phyloP scores from a whole-genome alignment of 176 grass and related monocot species.

The Oryza meyeriana region DNA sequence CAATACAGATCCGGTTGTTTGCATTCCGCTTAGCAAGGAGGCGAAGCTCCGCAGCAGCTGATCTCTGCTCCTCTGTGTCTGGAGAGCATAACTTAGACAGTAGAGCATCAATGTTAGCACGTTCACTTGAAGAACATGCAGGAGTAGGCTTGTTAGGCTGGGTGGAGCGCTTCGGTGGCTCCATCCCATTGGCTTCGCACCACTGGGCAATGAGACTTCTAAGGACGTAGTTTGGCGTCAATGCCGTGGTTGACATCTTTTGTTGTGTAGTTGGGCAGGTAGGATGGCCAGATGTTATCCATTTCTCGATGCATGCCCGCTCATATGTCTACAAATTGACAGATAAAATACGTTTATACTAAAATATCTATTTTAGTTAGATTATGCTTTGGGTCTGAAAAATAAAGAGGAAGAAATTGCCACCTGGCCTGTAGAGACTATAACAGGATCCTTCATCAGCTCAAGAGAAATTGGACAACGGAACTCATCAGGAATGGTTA shows the following conservation, averaged over 20 bases:
- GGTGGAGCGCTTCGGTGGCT: slow-evolving; percentile 60
- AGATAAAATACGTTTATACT: slow-evolving; percentile 4
- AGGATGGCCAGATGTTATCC: slow-evolving; percentile 62
- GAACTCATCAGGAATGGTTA: slow-evolving; percentile 78
- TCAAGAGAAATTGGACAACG: slow-evolving; percentile 91
- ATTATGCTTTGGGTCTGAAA: not conserved
- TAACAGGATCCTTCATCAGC: slow-evolving; percentile 94
- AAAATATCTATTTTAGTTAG: slow-evolving; percentile 11
- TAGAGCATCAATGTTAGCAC: slow-evolving; percentile 71
- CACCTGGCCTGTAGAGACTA: slow-evolving; percentile 71
- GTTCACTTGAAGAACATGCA: slow-evolving; percentile 50
- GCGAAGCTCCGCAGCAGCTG: slow-evolving; percentile 76
- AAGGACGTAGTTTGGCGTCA: slow-evolving; percentile 84
- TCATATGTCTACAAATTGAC: slow-evolving; percentile 77
- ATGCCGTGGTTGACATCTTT: slow-evolving; percentile 55
- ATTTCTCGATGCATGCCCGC: slow-evolving; percentile 67
- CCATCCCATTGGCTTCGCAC: slow-evolving; percentile 72
- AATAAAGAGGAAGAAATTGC: slow-evolving; percentile 6
- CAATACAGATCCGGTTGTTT: slow-evolving; percentile 79
- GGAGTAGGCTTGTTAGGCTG: slow-evolving; percentile 26
- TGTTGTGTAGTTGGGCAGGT: slow-evolving; percentile 92
- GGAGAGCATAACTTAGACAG: slow-evolving; percentile 61
- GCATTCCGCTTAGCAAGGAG: slow-evolving; percentile 79
- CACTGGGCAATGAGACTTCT: slow-evolving; percentile 84
- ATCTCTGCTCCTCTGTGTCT: slow-evolving; percentile 54